Evolutionary conservation across 2,329 filamentous ascomycete genomes (phyloP), one percentile per base, ranked within the genome.

Genomic region (Coniochaeta sp.): DNA sequence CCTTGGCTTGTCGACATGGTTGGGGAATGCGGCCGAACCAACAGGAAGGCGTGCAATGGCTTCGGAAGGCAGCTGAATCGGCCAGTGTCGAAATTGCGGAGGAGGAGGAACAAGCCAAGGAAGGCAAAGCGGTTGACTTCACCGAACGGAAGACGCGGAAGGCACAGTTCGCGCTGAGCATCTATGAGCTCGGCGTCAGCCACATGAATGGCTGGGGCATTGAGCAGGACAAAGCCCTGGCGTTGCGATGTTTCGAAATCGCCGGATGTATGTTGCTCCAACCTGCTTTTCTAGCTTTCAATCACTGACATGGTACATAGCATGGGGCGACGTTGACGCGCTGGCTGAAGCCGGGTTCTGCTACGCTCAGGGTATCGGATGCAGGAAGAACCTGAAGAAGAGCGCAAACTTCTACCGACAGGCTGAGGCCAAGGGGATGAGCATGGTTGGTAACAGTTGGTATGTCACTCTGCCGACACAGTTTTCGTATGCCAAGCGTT

Each of bases 151-250:
- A 93, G 73, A 89, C 90, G 6, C 88, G 92, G 63, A 91, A 92
- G 69, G 93, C 93, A 12, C 93, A 98, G 69, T 96, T 98, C 72
- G 95, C 93, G 0, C 81, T 98, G 52, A 95, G 92, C 68, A 93
- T 98, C 59, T 99, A 99, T 68, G 95, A 99, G 75, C 81, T 99
- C 26, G 95, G 95, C 3, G 92, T 97, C 28, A 96, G 91, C 71
- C 93, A 98, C 71, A 92, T 97, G 86, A 97, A 99, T 68, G 95
- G 95, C 5, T 99, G 95, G 95, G 95, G 95, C 17, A 96, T 96
- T 42, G 87, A 93, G 66, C 92, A 96, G 74, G 95, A 99, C 71
- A 96, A 95, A 72, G 77, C 84, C 5, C 81, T 98, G 61, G 95
- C 92, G 0, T 75, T 99, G 68, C 84, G 92, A 58, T 99, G 95